Base-by-base conservation (phyloP, 2,329 filamentous ascomycete species). In the Botrytis fabae region DNA sequence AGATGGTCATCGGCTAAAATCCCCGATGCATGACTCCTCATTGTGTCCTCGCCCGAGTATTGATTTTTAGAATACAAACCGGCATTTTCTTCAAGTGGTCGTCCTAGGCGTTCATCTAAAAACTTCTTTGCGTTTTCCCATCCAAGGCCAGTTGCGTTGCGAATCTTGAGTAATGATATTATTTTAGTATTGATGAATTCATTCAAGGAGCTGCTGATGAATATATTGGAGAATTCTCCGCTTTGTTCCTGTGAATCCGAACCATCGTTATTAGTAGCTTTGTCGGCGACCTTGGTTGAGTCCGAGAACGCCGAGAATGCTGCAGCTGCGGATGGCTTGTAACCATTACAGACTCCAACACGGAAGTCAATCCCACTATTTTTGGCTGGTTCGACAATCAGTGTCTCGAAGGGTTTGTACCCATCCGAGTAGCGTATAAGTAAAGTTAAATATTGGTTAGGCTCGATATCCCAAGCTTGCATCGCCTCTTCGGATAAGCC, bases 401-500 rank as follows among this genome's bases (percentile, higher is more conserved):
- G 80, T 0, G 87, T 80, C 25, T 91, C 86, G 66, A 92, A 83
- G 4, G 84, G 83, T 46, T 84, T 85, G 81, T 97, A 97, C 0
- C 84, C 85, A n/a, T 82, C 81, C 0, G 85, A 82, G 76, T 92
- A 92, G 51, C 87, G 87, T 61, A 96, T 86, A 35, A 97, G 84
- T 7, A 97, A 84, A 7, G 95, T 87, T 57, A 97, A 81, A 78
- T 95, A 95, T 48, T 94, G 91, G 0, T 85, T 82, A 0, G 85
- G 82, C 22, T 87, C 82, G 18, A 97, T 81, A 74, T 91, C 87
- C 94, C 94, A 97, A 1, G 94, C 92, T 78, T 91, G 86, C 81
- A 93, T 87, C 0, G 90, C 90, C 78, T 95, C 92, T 54, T 91
- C 86, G 0, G 93, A 91, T 20, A 97, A 88, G 0, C 88, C 90